phyloP scores from a whole-genome alignment of 202 grass and related monocot genomes.

The Schoenoplectus tabernaemontani region DNA sequence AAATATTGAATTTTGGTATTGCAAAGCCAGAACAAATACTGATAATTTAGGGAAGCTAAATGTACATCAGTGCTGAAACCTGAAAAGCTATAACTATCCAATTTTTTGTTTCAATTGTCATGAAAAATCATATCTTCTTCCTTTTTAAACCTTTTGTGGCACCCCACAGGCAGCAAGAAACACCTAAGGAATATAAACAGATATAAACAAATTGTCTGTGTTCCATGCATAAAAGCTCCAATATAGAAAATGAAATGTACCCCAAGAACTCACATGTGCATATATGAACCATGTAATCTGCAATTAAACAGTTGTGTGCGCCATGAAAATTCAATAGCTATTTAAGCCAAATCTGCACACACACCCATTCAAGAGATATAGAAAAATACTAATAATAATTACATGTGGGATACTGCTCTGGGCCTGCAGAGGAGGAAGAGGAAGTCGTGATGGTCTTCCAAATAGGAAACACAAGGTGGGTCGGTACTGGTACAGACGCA shows the following conservation, averaged over 20 bases:
- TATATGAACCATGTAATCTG: neutral
- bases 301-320: neutral
- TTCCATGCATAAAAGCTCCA: neutral
- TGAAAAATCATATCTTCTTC: neutral
- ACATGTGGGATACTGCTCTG: constrained; percentile 74
- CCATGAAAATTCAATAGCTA: neutral
- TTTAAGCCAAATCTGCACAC: constrained; percentile 3
- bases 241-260: neutral
- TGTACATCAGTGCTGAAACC: neutral
- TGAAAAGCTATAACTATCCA: neutral
- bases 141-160: neutral
- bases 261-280: neutral
- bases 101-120: neutral
- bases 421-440: constrained; percentile 50
- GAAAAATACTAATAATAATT: constrained; percentile 25
- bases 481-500: constrained; percentile 67
- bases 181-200: neutral
- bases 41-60: neutral
- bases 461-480: constrained; percentile 71
- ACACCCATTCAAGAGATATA: neutral
- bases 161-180: neutral
- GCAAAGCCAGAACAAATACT: neutral
- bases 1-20: neutral
- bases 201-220: neutral
- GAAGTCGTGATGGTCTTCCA: constrained; percentile 70